Conservation (phyloP, 768 basidiomycete species). For the Leccinum sublutescens region DNA sequence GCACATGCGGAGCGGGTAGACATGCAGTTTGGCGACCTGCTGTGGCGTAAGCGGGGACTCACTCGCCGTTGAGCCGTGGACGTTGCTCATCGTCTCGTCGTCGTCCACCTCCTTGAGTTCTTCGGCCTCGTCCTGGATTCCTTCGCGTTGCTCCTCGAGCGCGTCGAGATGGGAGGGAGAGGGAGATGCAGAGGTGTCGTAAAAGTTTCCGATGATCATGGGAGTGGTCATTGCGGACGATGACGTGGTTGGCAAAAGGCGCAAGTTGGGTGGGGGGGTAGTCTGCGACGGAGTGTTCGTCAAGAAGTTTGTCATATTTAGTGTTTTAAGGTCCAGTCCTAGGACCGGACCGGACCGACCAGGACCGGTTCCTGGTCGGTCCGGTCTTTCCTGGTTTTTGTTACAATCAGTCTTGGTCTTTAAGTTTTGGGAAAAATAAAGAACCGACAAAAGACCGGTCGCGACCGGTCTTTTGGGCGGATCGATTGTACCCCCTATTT, state of each 20-base stretch:
- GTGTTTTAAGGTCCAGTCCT: too few species aligned
- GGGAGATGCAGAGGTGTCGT: conserved; percentile 17
- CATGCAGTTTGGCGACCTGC: conserved; percentile 35
- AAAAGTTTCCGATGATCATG: conserved; percentile 47
- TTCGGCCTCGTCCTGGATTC: conserved; percentile 9
- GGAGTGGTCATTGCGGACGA: conserved; percentile 69
- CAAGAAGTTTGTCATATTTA: conserved; percentile 57
- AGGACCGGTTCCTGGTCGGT: too few species aligned
- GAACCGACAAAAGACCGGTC: too few species aligned
- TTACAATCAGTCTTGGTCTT: too few species aligned
- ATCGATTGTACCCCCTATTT: too few species aligned
- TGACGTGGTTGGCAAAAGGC: conserved; percentile 59
- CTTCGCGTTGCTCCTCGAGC: conserved; percentile 9
- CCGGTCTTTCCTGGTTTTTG: too few species aligned
- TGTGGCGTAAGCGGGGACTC: conserved; percentile 15
- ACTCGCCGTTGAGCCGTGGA: conserved; percentile 14
- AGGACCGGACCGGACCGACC: too few species aligned
- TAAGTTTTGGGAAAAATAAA: too few species aligned
- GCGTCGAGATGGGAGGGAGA: conserved; percentile 1
- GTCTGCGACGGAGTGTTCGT: conserved; percentile 53
- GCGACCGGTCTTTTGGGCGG: too few species aligned
- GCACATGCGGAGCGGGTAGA: conserved; percentile 43
- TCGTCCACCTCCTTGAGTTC: conserved; percentile 19
- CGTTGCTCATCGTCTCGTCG: conserved; percentile 17
- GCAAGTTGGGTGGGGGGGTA: conserved; percentile 52